Percentiles rank a stretch among this genome's conserved stretches.
phyloP scores from a whole-genome alignment of 768 basidiomycete genomes.

The Mycena albidolilacea region DNA sequence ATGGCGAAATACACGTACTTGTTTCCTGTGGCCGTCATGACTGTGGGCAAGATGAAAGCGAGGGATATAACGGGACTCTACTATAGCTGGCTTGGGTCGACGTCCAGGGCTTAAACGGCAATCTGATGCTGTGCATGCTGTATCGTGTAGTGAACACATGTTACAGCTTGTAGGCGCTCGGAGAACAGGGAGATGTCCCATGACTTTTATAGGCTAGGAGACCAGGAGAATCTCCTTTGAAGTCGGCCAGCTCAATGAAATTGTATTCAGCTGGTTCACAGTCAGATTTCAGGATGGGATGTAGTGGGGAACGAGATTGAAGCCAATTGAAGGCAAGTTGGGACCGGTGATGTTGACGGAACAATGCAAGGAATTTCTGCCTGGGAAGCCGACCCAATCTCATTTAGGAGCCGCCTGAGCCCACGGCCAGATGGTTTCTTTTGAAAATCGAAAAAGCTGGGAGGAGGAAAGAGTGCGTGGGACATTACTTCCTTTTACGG shows the following conservation, averaged over 20 bases:
- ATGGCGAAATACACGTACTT: background rate
- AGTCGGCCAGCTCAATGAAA: background rate
- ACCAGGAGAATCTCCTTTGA: background rate
- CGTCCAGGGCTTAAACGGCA: background rate
- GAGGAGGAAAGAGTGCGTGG: no score
- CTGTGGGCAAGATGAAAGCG: background rate
- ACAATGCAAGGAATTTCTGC: background rate
- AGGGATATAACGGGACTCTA: background rate
- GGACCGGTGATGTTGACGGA: background rate
- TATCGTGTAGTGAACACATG: slow-evolving; percentile 6
- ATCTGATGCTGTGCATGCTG: slow-evolving; percentile 24
- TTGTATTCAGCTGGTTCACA: background rate
- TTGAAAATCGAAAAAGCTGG: no score
- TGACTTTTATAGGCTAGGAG: background rate
- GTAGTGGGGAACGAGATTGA: background rate
- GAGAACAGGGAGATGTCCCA: slow-evolving; percentile 2
- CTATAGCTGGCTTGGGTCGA: background rate
- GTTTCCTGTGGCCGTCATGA: background rate
- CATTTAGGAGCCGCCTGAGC: no score
- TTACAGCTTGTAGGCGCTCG: slow-evolving; percentile 31
- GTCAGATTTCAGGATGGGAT: background rate
- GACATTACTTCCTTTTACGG: no score
- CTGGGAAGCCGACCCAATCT: no score
- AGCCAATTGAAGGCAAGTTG: background rate
- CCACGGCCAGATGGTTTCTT: no score